phyloP scores from a whole-genome alignment of 2,329 filamentous ascomycete genomes.

The Rugonectria rugulosa region DNA sequence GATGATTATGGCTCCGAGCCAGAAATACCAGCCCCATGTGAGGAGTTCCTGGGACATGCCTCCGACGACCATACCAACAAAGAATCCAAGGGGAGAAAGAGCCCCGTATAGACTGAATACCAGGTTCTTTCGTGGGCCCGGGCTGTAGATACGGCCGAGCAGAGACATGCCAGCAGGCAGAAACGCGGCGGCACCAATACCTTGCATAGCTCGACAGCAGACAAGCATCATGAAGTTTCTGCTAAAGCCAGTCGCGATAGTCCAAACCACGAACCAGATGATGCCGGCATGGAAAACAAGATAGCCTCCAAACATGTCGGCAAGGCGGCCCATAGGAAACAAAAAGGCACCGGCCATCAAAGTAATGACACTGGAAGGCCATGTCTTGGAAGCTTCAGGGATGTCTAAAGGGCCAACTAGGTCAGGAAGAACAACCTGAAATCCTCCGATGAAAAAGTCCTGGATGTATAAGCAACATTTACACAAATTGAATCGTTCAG shows the following conservation, averaged over 20 bases:
- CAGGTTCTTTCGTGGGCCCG: slow-evolving; percentile 73
- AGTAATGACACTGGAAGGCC: slow-evolving; percentile 69
- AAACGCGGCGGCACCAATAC: slow-evolving; percentile 72
- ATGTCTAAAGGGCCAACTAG: slow-evolving; percentile 69
- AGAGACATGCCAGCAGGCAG: slow-evolving; percentile 73
- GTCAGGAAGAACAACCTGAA: slow-evolving; percentile 73
- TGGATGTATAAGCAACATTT: slow-evolving; percentile 34
- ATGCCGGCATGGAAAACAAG: slow-evolving; percentile 63
- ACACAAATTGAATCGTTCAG: neutral
- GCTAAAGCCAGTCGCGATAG: slow-evolving; percentile 70
- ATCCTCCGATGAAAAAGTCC: slow-evolving; percentile 79
- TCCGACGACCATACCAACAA: slow-evolving; percentile 69
- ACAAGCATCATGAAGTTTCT: slow-evolving; percentile 71
- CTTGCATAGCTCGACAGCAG: slow-evolving; percentile 72
- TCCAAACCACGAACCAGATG: slow-evolving; percentile 70
- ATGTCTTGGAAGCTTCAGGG: slow-evolving; percentile 65
- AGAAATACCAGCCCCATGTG: slow-evolving; percentile 74
- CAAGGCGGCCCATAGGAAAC: slow-evolving; percentile 65
- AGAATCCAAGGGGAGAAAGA: slow-evolving; percentile 63
- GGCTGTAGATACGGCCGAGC: slow-evolving; percentile 69
- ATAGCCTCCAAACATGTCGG: slow-evolving; percentile 67
- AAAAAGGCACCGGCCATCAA: slow-evolving; percentile 62
- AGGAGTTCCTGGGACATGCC: slow-evolving; percentile 67
- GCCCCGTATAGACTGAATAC: slow-evolving; percentile 66
- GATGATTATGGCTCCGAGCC: slow-evolving; percentile 58